Percentiles rank a stretch among this genome's conserved stretches.
Conservation (phyloP, 345 rosid genomes). For the Linum usitatissimum region DNA sequence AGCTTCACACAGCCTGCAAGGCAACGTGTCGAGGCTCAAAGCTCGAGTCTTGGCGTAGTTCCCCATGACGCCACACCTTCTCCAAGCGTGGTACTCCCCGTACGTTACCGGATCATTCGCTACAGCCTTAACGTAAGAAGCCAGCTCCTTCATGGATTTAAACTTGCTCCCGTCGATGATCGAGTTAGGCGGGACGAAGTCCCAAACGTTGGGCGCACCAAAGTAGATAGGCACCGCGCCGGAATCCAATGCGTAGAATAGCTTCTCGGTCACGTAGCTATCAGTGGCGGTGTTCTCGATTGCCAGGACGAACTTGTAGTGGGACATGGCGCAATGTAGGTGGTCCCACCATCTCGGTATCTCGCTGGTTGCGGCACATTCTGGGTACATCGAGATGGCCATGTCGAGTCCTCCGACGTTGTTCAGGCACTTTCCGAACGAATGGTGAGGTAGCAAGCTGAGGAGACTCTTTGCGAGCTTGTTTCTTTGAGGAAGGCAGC, state of each 20-base stretch:
- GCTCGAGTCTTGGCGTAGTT: constrained; percentile 54
- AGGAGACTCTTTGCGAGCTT: constrained; percentile 54
- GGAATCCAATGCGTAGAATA: constrained; percentile 73
- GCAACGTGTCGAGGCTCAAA: constrained; percentile 71
- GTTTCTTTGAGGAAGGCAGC: constrained; percentile 70
- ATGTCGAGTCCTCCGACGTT: constrained; percentile 61
- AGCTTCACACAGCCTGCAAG: constrained; percentile 78
- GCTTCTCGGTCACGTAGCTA: constrained; percentile 90
- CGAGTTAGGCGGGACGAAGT: constrained; percentile 78
- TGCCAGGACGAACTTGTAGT: constrained; percentile 86
- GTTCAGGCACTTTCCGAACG: constrained; percentile 93
- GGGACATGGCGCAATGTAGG: constrained; percentile 90
- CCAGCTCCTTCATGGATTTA: constrained; percentile 52
- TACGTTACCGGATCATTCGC: constrained; percentile 69
- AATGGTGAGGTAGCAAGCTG: constrained; percentile 59
- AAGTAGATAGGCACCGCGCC: constrained; percentile 85
- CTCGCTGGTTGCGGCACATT: constrained; percentile 42
- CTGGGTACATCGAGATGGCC: constrained; percentile 69
- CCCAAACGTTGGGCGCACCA: constrained; percentile 78
- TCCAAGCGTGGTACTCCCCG: constrained; percentile 90
- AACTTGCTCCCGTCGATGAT: constrained; percentile 75
- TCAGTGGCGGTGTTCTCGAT: constrained; percentile 77
- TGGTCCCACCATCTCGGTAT: constrained; percentile 83
- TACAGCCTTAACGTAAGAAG: constrained; percentile 46
- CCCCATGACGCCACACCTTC: constrained; percentile 75